Base-by-base conservation (phyloP, 1,139 yeast genomes). In the Taphrina sp. region DNA sequence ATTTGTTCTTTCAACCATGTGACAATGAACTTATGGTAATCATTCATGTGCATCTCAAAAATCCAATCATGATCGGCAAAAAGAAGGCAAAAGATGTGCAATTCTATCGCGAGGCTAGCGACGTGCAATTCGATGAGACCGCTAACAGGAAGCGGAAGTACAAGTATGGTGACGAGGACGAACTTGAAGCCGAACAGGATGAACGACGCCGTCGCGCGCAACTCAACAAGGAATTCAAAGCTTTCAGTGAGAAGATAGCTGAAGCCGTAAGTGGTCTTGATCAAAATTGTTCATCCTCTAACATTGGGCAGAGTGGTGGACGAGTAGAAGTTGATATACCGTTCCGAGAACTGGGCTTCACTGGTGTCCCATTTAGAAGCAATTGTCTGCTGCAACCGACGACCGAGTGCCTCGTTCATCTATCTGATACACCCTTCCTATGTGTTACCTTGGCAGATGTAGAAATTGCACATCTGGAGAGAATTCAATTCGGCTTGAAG, bases 111-210 rank as follows among this genome's bases (percentile, higher is more conserved):
- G 99, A 92, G 70, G 97, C 97, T 12, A 82, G 95, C 52, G 99
- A 92, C 69, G 85, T 90, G 78, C 85, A 95, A 2, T 89, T 88
- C 66, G 99, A 92, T 71, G 99, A 92, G 72, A 92, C 99, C 34
- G 96, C 97, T 60, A 95, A 95, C 60, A 80, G 95, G 61, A 87
- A 89, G 75, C 83, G 85, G 63, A 79, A 83, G 64, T 87, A 89
- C 75, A 75, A 96, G 67, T 92, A 92, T 67, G 99, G 98, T 56
- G 99, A 92, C 69, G 98, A 92, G 71, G 98, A 92, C 70, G 99
- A 92, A 72, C 76, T 94, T 63, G 98, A 94, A 72, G 97, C 92
- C 70, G 99, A 94, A 73, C 97, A 92, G 72, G 97, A 92, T 71
- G 99, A 92, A 73, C 83, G 97, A 72, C 80, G 94, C 70, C 80